Base-by-base conservation (phyloP, 208 protist genomes). In the Porcisia deanei region DNA sequence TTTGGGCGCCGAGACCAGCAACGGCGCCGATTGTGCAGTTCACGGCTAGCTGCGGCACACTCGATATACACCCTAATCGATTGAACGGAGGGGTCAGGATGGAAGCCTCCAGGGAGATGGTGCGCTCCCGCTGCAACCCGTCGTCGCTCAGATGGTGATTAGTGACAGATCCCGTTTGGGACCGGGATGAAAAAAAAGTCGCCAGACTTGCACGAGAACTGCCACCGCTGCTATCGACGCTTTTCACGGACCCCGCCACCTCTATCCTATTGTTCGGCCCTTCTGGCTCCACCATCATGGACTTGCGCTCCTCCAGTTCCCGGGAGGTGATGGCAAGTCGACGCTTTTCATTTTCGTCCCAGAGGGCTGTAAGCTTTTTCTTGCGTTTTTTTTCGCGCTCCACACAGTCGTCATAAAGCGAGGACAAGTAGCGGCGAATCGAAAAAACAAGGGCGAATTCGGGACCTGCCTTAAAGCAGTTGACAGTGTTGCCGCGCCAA, bases 401-500 rank as follows among this genome's bases (percentile, higher is more conserved):
- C 1, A 94, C 74, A 69, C 85, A 85, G 80, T 96, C 93, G 66
- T 97, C 93, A 72, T 93, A 94, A 39, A 94, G 61, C 6, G 91
- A 96, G 34, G 86, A 85, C 64, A 91, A 72, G 75, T 93, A 95
- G 10, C 91, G 88, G 30, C 91, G 88, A 67, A 98, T 79, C n/a
- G 89, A 89, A 64, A 97, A 98, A 64, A 96, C 85, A 57, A 97
- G 88, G 30, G 94, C 93, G 75, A 97, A 96, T 78, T 98, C 94
- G 2, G 96, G 96, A 9, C 92, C 90, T 10, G 93, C 92, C 76
- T 98, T 98, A 57, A 97, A 83, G 75, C 92, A 95, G 84, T 97
- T 98, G 63, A 97, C 86, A 10, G 87, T 70, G 77, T 98, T 98
- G 41, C 96, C 96, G 12, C 93, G 79, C 91, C 92, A 98, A 77